A percentile compares a stretch with the other conserved stretches of the same genome.
phyloP scores from a whole-genome alignment of 140 eudicot genomes.

The Cichorium intybus region DNA sequence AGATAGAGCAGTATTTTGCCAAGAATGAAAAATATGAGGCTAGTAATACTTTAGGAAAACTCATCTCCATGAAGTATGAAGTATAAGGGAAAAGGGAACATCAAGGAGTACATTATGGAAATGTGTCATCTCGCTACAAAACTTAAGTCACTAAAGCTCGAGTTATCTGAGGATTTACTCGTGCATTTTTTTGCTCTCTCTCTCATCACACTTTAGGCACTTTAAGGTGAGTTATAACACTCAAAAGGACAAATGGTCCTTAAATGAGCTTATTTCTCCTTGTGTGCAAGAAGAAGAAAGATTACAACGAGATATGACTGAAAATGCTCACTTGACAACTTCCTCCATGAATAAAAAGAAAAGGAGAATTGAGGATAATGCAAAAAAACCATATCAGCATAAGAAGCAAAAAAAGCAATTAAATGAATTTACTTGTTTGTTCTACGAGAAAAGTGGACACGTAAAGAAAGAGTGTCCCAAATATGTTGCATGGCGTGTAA shows the following conservation, averaged over 20 bases:
- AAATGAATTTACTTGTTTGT: background rate
- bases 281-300: slow-evolving; percentile 3
- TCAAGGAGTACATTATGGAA: slow-evolving; percentile 21
- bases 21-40: slow-evolving; percentile 7
- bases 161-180: slow-evolving; percentile 2
- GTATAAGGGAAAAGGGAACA: slow-evolving; percentile 12
- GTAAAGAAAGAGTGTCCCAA: slow-evolving; percentile 14
- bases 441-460: background rate
- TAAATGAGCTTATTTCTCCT: too few relatives aligned
- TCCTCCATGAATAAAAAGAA: background rate
- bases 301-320: background rate
- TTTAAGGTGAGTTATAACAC: slow-evolving; percentile 5
- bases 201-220: background rate
- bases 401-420: background rate
- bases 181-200: background rate
- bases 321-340: background rate
- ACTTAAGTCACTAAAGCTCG: slow-evolving; percentile 9
- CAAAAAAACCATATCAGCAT: background rate
- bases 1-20: slow-evolving; percentile 4
- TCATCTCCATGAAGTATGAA: background rate
- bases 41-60: background rate
- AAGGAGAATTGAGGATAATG: background rate
- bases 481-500: background rate
- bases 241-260: slow-evolving; percentile 17
- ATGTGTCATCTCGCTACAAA: slow-evolving; percentile 17